Evolutionary conservation across 176 grass and related monocot genomes (phyloP).

Genomic region (Oryza punctata): DNA sequence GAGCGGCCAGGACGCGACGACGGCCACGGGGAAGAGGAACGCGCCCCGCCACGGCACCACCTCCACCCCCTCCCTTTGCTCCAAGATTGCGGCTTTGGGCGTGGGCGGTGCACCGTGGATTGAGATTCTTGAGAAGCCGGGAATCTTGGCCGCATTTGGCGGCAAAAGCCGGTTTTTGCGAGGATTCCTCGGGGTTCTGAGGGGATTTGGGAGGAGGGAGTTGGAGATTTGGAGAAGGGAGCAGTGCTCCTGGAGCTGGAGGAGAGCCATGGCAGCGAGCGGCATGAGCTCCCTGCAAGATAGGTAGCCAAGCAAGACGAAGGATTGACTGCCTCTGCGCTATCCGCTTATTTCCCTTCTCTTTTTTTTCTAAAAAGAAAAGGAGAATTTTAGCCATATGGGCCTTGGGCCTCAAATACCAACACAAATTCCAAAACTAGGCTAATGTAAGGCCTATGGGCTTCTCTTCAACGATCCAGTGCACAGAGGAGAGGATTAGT

Average conservation of each 20-base stretch:
- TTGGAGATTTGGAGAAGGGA: slow-evolving; percentile 42
- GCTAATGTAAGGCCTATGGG: neutral
- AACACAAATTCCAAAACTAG: no score
- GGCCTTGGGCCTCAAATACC: neutral
- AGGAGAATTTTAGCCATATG: neutral
- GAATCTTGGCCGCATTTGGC: slow-evolving; percentile 33
- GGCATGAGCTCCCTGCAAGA: slow-evolving; percentile 27
- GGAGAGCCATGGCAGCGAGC: slow-evolving; percentile 56
- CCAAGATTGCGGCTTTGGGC: slow-evolving; percentile 18
- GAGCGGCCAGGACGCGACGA: slow-evolving; percentile 39
- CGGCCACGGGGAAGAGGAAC: slow-evolving; percentile 38
- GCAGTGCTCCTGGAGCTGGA: slow-evolving; percentile 37
- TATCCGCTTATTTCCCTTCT: neutral
- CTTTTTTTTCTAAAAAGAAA: neutral
- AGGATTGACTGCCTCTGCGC: neutral
- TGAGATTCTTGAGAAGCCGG: neutral
- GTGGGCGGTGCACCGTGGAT: neutral
- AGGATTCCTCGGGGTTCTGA: slow-evolving; percentile 1
- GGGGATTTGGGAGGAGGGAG: slow-evolving; percentile 19
- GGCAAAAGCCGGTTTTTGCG: neutral
- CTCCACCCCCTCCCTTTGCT: neutral
- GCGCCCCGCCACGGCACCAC: slow-evolving; percentile 11
- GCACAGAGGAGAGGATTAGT: no score
- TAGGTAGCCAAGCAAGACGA: slow-evolving; percentile 8
- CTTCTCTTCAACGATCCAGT: neutral